phyloP scores from a whole-genome alignment of 2,329 filamentous ascomycete genomes.

The Trichocomaceae sp. region DNA sequence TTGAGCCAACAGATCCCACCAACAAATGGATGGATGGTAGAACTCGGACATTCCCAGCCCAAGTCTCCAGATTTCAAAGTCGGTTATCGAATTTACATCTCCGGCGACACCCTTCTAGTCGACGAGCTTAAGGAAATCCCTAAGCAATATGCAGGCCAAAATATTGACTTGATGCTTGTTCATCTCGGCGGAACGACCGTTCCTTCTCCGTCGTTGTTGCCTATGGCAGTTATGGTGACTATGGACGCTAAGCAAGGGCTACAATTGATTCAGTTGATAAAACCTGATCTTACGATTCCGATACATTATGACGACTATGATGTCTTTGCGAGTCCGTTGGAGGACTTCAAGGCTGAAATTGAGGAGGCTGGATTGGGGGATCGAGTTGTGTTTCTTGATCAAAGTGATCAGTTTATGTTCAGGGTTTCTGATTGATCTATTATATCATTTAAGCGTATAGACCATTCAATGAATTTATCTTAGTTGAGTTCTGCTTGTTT shows the following conservation, averaged over 20 bases:
- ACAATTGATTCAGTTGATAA: conserved; percentile 53
- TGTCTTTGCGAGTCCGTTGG: conserved; percentile 53
- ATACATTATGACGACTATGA: conserved; percentile 61
- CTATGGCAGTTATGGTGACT: conserved; percentile 63
- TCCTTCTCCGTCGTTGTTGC: conserved; percentile 51
- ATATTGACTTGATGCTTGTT: conserved; percentile 60
- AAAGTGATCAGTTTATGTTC: conserved; percentile 54
- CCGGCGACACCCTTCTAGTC: conserved; percentile 58
- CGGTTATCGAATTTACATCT: conserved; percentile 59
- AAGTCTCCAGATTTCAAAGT: conserved; percentile 30
- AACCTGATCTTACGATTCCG: conserved; percentile 57
- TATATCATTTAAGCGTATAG: no score
- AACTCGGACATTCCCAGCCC: conserved; percentile 46
- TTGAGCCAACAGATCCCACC: conserved; percentile 46
- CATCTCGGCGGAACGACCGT: conserved; percentile 62
- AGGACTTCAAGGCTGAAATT: conserved; percentile 55
- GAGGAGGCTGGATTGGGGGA: conserved; percentile 45
- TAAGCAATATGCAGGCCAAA: conserved; percentile 46
- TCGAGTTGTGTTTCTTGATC: conserved; percentile 55
- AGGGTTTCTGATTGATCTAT: background rate
- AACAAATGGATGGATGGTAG: conserved; percentile 61
- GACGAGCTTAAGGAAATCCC: conserved; percentile 58
- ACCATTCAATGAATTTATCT: no score
- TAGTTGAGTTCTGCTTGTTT: no score
- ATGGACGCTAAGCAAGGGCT: conserved; percentile 61